Percentiles rank a stretch among this genome's conserved stretches.
phyloP scores from a whole-genome alignment of 2,329 filamentous ascomycete genomes.

The Claviceps capensis region DNA sequence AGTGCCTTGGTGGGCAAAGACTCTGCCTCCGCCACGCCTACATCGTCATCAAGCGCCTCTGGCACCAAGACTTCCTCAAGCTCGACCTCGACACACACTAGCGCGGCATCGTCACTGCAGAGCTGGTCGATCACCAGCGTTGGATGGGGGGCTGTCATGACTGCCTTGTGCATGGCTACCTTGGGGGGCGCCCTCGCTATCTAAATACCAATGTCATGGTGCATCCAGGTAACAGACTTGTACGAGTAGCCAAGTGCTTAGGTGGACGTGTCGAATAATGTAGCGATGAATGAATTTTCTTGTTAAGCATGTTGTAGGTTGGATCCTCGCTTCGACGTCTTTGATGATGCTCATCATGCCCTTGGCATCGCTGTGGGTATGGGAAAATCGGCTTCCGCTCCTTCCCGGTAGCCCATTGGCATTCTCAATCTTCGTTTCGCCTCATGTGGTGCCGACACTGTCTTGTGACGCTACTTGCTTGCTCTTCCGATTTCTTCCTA shows the following conservation, averaged over 20 bases:
- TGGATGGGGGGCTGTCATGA: constrained; percentile 11
- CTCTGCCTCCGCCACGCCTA: constrained; percentile 1
- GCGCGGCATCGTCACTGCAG: constrained; percentile 14
- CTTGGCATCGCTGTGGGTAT: too few species aligned
- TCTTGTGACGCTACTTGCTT: too few species aligned
- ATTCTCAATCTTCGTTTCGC: too few species aligned
- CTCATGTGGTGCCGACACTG: too few species aligned
- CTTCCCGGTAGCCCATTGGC: too few species aligned
- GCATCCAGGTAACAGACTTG: background rate
- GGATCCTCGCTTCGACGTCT: too few species aligned
- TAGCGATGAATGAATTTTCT: background rate
- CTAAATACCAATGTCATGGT: constrained; percentile 5
- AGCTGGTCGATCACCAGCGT: constrained; percentile 6
- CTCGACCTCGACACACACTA: constrained; percentile 9
- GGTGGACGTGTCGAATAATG: background rate
- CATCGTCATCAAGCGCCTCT: constrained; percentile 1
- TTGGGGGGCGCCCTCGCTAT: constrained; percentile 17
- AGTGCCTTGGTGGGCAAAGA: constrained; percentile 18
- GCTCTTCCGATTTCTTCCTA: too few species aligned
- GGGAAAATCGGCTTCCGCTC: too few species aligned
- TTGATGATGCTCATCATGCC: too few species aligned
- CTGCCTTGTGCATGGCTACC: constrained; percentile 15
- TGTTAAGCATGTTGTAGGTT: background rate
- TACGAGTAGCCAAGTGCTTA: background rate
- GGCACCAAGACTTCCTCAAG: constrained; percentile 9